Conservation (phyloP, 1,139 yeast species). For the Lodderomyces elongisporus region DNA sequence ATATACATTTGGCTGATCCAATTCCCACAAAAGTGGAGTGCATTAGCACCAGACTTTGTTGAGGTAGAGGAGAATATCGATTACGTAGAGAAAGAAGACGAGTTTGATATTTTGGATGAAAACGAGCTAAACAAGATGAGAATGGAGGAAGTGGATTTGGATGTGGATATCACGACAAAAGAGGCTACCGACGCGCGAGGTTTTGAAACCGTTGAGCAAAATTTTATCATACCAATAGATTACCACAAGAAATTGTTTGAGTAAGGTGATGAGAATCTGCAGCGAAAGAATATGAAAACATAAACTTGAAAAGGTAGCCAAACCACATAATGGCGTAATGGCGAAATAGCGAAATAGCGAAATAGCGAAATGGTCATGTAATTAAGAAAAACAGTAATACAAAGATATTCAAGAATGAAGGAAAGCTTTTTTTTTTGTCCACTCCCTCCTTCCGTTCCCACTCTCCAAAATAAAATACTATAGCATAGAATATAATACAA, state of each 20-base stretch:
- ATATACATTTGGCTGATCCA: conserved; percentile 80
- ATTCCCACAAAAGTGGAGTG: conserved; percentile 93
- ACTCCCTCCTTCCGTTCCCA: no score
- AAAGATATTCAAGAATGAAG: no score
- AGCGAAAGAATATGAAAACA: no score
- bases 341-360: no score
- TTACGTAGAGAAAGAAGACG: conserved; percentile 86
- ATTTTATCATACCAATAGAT: conserved; percentile 43
- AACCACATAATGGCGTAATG: no score
- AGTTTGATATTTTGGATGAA: conserved; percentile 77
- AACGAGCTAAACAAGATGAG: conserved; percentile 55
- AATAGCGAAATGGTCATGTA: no score
- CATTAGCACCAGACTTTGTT: conserved; percentile 93
- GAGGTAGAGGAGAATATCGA: conserved; percentile 91
- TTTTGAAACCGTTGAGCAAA: conserved; percentile 35
- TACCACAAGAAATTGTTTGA: conserved; percentile 20
- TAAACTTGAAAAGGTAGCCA: no score
- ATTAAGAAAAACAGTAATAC: no score
- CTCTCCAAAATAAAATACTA: no score
- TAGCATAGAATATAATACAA: no score
- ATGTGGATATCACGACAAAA: conserved; percentile 60
- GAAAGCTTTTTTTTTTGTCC: no score
- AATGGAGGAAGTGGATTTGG: conserved; percentile 59
- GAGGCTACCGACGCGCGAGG: conserved; percentile 70
- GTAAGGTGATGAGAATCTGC: no score